Evolutionary conservation across 2,329 filamentous ascomycete genomes (phyloP).

Genomic region (Talaromyces islandicus): DNA sequence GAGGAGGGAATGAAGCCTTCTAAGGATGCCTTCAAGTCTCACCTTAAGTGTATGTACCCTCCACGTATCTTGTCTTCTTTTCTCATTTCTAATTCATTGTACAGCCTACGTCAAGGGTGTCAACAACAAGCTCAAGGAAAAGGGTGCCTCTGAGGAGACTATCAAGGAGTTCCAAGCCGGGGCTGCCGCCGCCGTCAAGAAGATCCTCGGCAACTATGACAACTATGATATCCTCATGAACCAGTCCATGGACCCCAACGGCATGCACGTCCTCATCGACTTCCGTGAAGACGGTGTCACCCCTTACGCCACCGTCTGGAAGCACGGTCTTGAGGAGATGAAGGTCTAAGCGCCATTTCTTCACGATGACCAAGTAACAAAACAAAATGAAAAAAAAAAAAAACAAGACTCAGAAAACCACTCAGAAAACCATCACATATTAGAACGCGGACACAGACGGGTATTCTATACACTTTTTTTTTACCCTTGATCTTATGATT

Average conservation of each 20-base stretch:
- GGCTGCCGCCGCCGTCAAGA: slow-evolving; percentile 70
- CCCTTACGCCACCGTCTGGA: slow-evolving; percentile 87
- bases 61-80: neutral
- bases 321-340: slow-evolving; percentile 80
- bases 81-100: neutral
- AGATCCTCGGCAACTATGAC: slow-evolving; percentile 84
- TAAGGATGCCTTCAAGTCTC: slow-evolving; percentile 77
- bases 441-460: neutral
- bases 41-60: slow-evolving; percentile 69
- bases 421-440: neutral
- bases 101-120: slow-evolving; percentile 87
- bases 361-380: neutral
- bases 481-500: neutral
- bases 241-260: slow-evolving; percentile 86
- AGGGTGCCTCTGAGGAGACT: slow-evolving; percentile 56
- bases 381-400: neutral
- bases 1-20: slow-evolving; percentile 44
- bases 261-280: slow-evolving; percentile 92
- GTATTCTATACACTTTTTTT: neutral
- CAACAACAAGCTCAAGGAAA: slow-evolving; percentile 63
- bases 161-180: slow-evolving; percentile 75
- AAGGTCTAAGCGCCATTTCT: slow-evolving; percentile 66
- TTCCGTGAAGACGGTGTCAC: slow-evolving; percentile 95
- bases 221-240: slow-evolving; percentile 94
- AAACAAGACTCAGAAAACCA: neutral